phyloP scores from a whole-genome alignment of 192 early-diverging fungal species.

The Rhizophagus prolifer region DNA sequence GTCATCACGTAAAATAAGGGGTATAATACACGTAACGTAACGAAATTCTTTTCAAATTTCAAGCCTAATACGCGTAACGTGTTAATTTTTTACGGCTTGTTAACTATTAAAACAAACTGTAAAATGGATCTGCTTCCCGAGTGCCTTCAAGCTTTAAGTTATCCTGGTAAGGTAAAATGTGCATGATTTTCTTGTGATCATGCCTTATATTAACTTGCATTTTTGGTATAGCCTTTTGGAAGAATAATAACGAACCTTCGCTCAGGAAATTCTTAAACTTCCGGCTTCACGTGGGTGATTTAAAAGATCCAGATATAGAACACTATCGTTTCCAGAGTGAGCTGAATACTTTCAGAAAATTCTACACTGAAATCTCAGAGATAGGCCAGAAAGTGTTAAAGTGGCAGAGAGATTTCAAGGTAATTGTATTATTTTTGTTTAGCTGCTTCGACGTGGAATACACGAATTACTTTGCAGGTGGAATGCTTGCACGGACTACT shows the following conservation, averaged over 20 bases:
- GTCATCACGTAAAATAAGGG: too few species aligned
- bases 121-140: not conserved
- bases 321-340: not conserved
- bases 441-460: not conserved
- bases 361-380: conserved; percentile 1
- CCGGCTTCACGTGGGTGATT: not conserved
- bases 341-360: not conserved
- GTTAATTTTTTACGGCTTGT: too few species aligned
- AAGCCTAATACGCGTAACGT: too few species aligned
- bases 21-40: too few species aligned
- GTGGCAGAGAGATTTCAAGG: conserved; percentile 1
- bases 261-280: conserved; percentile 17
- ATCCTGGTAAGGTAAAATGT: conserved; percentile 19
- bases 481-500: conserved; percentile 18
- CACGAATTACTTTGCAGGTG: conserved; percentile 6
- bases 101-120: too few species aligned
- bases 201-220: conserved; percentile 3
- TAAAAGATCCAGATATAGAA: not conserved
- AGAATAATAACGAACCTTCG: not conserved
- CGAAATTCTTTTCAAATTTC: too few species aligned
- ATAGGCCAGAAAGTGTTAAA: not conserved
- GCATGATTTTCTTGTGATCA: not conserved
- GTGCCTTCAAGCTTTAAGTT: conserved; percentile 10
- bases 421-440: not conserved
- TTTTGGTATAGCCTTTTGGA: conserved; percentile 9